Evolutionary conservation across 495 filamentous ascomycete genomes (phyloP).

Genomic region (Parachaetomium inaequale): DNA sequence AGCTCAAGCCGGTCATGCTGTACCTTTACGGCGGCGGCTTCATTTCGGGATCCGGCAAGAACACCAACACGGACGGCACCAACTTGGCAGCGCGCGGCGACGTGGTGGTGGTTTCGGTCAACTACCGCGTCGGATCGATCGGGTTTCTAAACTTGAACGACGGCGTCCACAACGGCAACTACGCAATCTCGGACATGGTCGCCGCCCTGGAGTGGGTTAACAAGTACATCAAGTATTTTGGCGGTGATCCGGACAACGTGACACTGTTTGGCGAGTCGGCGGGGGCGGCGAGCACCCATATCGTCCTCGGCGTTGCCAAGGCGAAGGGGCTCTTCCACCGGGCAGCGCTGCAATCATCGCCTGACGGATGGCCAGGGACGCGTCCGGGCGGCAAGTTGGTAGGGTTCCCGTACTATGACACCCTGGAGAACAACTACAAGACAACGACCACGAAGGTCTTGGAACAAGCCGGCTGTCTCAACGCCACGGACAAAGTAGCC

Average conservation of each 20-base stretch:
- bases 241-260: conserved; percentile 58
- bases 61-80: conserved; percentile 39
- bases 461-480: conserved; percentile 30
- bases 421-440: conserved; percentile 32
- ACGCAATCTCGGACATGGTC: conserved; percentile 32
- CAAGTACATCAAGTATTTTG: conserved; percentile 60
- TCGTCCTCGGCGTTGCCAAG: conserved; percentile 37
- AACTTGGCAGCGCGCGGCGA: conserved; percentile 46
- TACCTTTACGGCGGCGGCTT: conserved; percentile 41
- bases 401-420: conserved; percentile 32
- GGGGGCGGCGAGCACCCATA: conserved; percentile 33
- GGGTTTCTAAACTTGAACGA: conserved; percentile 34
- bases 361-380: conserved; percentile 34
- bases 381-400: conserved; percentile 4
- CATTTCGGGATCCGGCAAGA: conserved; percentile 34
- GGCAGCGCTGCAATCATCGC: conserved; percentile 42
- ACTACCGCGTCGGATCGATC: conserved; percentile 30
- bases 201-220: conserved; percentile 59
- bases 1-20: conserved; percentile 38
- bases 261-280: conserved; percentile 61
- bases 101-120: conserved; percentile 42
- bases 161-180: conserved; percentile 34
- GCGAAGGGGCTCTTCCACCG: conserved; percentile 40
- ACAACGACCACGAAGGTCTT: conserved; percentile 32
- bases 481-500: conserved; percentile 29